phyloP scores from a whole-genome alignment of 257 asterid species.

The Leptodermis oblonga region DNA sequence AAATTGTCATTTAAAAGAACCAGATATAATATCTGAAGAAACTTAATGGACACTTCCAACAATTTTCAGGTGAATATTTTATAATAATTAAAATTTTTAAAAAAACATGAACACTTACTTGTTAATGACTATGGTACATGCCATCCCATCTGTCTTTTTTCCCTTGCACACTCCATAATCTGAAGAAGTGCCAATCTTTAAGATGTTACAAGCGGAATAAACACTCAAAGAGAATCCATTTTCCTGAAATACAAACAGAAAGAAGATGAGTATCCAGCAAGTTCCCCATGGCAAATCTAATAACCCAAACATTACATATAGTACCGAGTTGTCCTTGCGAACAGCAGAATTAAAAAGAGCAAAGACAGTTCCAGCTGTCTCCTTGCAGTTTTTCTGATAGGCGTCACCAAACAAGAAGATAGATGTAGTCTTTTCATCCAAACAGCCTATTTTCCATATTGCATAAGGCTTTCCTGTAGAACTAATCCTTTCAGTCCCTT shows the following conservation, averaged over 20 bases:
- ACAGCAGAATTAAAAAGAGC: conserved; percentile 67
- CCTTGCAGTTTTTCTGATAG: conserved; percentile 57
- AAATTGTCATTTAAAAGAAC: not conserved
- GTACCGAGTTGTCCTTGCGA: conserved; percentile 76
- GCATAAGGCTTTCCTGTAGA: conserved; percentile 74
- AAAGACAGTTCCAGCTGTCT: conserved; percentile 61
- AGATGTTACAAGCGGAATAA: conserved; percentile 61
- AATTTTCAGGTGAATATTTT: not conserved
- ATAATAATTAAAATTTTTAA: not conserved
- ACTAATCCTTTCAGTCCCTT: conserved; percentile 64
- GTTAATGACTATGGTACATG: conserved; percentile 59
- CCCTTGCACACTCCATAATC: conserved; percentile 84
- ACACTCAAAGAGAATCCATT: conserved; percentile 72
- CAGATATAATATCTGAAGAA: not conserved
- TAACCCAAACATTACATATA: conserved; percentile 14
- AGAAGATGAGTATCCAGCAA: not conserved
- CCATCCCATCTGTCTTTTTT: conserved; percentile 61
- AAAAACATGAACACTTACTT: conserved; percentile 43
- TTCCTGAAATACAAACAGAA: conserved; percentile 48
- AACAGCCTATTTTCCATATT: conserved; percentile 79
- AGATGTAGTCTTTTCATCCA: conserved; percentile 57
- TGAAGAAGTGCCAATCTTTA: conserved; percentile 72
- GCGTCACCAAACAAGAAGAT: conserved; percentile 94
- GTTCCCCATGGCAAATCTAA: conserved; percentile 4
- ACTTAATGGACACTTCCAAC: not conserved